Evolutionary conservation across 2,329 filamentous ascomycete species (phyloP).

Genomic region (Sclerotinia glacialis): DNA sequence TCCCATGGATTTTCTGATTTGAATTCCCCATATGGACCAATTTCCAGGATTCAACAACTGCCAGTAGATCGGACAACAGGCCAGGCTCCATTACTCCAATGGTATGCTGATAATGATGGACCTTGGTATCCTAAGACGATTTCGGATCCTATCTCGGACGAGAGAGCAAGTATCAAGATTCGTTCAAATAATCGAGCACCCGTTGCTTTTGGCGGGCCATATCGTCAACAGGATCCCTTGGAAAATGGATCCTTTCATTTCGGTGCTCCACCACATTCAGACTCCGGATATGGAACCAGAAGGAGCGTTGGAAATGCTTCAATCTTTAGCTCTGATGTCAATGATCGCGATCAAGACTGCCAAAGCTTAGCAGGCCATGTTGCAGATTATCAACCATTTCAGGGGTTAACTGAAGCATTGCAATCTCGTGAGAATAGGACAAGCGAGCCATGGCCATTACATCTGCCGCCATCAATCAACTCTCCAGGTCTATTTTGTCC

Average conservation of each 20-base stretch:
- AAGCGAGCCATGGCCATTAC: conserved; percentile 27
- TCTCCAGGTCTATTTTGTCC: conserved; percentile 40
- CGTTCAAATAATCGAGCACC: conserved; percentile 31
- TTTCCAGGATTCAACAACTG: conserved; percentile 29
- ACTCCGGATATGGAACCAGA: conserved; percentile 41
- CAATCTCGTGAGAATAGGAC: conserved; percentile 27
- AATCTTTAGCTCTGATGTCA: conserved; percentile 37
- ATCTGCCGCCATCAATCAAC: conserved; percentile 23
- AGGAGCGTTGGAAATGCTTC: conserved; percentile 38
- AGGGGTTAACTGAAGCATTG: conserved; percentile 28
- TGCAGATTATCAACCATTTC: conserved; percentile 32
- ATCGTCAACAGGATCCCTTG: conserved; percentile 37
- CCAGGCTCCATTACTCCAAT: conserved; percentile 38
- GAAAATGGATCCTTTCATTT: conserved; percentile 34
- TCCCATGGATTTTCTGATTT: conserved; percentile 31
- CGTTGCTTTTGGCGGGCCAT: conserved; percentile 33
- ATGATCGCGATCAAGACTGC: conserved; percentile 36
- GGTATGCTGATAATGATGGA: conserved; percentile 43
- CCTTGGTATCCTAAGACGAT: conserved; percentile 46
- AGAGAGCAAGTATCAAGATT: conserved; percentile 28
- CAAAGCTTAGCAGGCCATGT: conserved; percentile 33
- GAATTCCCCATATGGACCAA: conserved; percentile 27
- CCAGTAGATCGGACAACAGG: conserved; percentile 29
- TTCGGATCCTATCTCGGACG: conserved; percentile 32
- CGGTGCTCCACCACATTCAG: conserved; percentile 36